Conservation (phyloP, 164 flowering plant genomes). For the Magnolia kwangsiensis region DNA sequence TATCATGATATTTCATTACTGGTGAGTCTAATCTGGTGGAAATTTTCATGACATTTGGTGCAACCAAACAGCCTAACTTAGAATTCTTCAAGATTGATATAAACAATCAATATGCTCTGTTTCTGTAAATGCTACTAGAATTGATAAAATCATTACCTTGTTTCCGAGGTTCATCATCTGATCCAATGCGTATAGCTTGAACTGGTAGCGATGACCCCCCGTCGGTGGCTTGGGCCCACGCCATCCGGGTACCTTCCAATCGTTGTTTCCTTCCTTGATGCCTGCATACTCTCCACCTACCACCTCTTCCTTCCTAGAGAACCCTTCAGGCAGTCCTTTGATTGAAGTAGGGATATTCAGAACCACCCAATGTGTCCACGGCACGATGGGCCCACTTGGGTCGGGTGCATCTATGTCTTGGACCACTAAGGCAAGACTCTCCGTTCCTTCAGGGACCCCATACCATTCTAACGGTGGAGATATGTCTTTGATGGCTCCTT, state of each 20-base stretch:
- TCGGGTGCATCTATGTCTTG: conserved; percentile 75
- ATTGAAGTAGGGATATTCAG: conserved; percentile 61
- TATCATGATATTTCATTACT: too few relatives aligned
- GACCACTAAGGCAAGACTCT: conserved; percentile 63
- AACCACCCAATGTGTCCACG: conserved; percentile 78
- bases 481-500: conserved; percentile 61
- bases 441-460: conserved; percentile 70
- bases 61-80: too few relatives aligned
- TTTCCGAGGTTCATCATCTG: conserved; percentile 55
- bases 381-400: conserved; percentile 56
- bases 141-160: conserved; percentile 37
- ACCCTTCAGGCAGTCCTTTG: conserved; percentile 75
- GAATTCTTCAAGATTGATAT: too few relatives aligned
- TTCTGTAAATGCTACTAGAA: too few relatives aligned
- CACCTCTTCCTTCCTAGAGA: conserved; percentile 63
- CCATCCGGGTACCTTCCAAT: conserved; percentile 80
- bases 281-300: conserved; percentile 45
- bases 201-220: conserved; percentile 66
- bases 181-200: conserved; percentile 73
- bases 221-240: conserved; percentile 47
- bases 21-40: too few relatives aligned
- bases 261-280: conserved; percentile 69
- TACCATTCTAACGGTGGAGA: conserved; percentile 92
- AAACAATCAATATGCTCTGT: too few relatives aligned
- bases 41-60: too few relatives aligned